phyloP scores from a whole-genome alignment of 2,329 filamentous ascomycete genomes.

The Ophiocordyceps australis region DNA sequence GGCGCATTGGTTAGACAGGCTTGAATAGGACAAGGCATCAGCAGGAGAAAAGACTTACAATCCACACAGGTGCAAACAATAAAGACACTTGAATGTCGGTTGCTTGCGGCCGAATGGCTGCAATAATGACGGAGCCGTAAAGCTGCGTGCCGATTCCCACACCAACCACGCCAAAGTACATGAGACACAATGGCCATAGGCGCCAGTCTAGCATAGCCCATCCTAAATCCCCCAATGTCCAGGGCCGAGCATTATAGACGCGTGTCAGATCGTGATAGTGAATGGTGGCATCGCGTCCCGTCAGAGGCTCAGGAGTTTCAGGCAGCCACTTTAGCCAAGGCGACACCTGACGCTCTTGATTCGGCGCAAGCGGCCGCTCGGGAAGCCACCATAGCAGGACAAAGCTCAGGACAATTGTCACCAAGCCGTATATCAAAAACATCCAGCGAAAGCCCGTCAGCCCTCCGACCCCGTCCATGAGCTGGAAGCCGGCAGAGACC shows the following conservation, averaged over 20 bases:
- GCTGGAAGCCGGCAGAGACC: slow-evolving; percentile 78
- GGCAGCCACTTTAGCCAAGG: slow-evolving; percentile 50
- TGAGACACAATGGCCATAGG: slow-evolving; percentile 67
- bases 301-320: slow-evolving; percentile 48
- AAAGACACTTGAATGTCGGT: slow-evolving; percentile 61
- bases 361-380: slow-evolving; percentile 60
- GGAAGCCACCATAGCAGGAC: slow-evolving; percentile 78
- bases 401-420: slow-evolving; percentile 55
- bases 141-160: slow-evolving; percentile 82
- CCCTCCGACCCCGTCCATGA: slow-evolving; percentile 66
- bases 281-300: slow-evolving; percentile 57
- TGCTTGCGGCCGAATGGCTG: slow-evolving; percentile 54
- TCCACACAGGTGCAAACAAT: slow-evolving; percentile 82
- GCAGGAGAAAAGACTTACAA: slow-evolving; percentile 31
- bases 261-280: slow-evolving; percentile 71
- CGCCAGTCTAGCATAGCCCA: slow-evolving; percentile 69
- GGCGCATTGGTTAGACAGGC: too few relatives aligned
- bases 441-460: slow-evolving; percentile 81
- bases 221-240: slow-evolving; percentile 53
- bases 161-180: slow-evolving; percentile 92
- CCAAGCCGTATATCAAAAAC: slow-evolving; percentile 74
- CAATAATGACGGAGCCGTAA: slow-evolving; percentile 77
- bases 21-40: too few relatives aligned
- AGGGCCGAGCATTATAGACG: slow-evolving; percentile 59
- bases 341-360: slow-evolving; percentile 31